Evolutionary conservation across 805 yeast genomes (phyloP), one percentile per base, ranked within the genome.

Genomic region (Candida caryicola): DNA sequence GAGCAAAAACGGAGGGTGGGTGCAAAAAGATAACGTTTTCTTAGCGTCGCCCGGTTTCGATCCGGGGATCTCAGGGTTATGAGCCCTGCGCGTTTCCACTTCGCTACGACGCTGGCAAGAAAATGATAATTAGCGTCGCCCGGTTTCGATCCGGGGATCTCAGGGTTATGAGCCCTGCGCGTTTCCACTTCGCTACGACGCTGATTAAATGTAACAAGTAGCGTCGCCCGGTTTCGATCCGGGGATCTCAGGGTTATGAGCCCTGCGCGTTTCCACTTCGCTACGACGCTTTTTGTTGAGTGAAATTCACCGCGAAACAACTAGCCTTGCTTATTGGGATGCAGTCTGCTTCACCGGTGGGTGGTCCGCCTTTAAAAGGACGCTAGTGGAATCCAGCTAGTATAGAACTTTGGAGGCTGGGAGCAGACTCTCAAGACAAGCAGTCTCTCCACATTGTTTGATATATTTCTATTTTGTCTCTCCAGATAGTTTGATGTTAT

Each of bases 211-310:
- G 7, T 21, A 10, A 21, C 25, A 21, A 21, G 31, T 48, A 46
- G 52, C 50, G 48, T 47, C 46, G 46, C 48, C 52, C 43, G 50
- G 93, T 85, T 83, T 85, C 95, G 95, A 85, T 85, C 95, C 89
- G 72, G 78, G 89, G 95, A 83, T 91, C 82, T 85, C 91, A 84
- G 93, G 91, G 95, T 85, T 85, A 85, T 85, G 95, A 85, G 95
- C 95, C 93, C 93, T 82, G 91, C 91, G 91, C 93, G 93, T 91
- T 85, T 84, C 95, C 95, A 83, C 95, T 85, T 91, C 95, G 93
- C 91, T 91, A 85, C 89, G 85, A 84, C 90, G 93, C 93, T 84
- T 21, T 21, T 21, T 21, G 25, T 21, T 21, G 25, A 21, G 10
- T 21, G 7, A 7, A 21, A 21, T 21, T 21, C 25, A 21, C 10